phyloP scores from a whole-genome alignment of 2,329 filamentous ascomycete genomes.

The Sarocladium strictum region DNA sequence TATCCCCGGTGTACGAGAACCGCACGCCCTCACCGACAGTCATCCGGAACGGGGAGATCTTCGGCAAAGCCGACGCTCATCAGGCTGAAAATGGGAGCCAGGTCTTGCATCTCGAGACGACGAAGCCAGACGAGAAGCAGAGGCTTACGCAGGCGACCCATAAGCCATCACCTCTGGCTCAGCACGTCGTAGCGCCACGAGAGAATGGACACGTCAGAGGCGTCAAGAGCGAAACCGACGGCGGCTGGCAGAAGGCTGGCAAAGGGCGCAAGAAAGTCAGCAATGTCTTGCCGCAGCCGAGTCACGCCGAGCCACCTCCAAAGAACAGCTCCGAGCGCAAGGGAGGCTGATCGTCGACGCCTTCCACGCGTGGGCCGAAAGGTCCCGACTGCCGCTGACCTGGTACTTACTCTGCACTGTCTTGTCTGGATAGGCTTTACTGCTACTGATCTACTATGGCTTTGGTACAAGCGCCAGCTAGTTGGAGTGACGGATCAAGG shows the following conservation, averaged over 20 bases:
- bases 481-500: not conserved
- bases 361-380: not conserved
- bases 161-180: slow-evolving; percentile 7
- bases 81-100: slow-evolving; percentile 13
- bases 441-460: not conserved
- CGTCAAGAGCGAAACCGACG: slow-evolving; percentile 48
- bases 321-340: slow-evolving; percentile 57
- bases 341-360: slow-evolving; percentile 42
- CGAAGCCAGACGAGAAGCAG: slow-evolving; percentile 20
- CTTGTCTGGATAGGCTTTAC: not conserved
- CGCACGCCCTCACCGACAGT: slow-evolving; percentile 65
- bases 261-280: slow-evolving; percentile 44
- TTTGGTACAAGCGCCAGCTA: not conserved
- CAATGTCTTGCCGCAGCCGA: slow-evolving; percentile 18
- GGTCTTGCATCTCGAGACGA: slow-evolving; percentile 7
- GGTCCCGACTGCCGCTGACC: not conserved
- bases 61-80: slow-evolving; percentile 19
- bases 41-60: slow-evolving; percentile 45
- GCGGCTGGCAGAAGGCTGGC: slow-evolving; percentile 53
- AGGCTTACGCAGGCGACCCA: slow-evolving; percentile 14
- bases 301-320: slow-evolving; percentile 47
- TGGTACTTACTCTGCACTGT: not conserved
- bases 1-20: slow-evolving; percentile 71
- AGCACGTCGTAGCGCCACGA: slow-evolving; percentile 33
- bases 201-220: slow-evolving; percentile 49